Evolutionary conservation across 345 rosid genomes (phyloP), one percentile per base, ranked within the genome.

Genomic region (Eucalyptus erythrocorys): DNA sequence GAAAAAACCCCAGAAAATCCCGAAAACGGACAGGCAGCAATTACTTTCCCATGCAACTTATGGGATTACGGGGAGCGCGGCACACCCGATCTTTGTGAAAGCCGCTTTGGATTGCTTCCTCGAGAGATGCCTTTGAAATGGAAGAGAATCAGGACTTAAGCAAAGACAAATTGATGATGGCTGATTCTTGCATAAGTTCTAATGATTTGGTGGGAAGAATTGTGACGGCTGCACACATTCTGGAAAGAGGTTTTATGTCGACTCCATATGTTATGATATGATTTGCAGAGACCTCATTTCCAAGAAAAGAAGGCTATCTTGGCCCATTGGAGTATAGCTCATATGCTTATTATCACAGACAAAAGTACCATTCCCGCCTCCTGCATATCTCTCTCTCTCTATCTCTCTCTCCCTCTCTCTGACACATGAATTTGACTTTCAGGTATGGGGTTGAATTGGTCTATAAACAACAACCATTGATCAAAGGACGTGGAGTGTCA

Each of bases 201-300:
- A 94, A 95, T 88, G 93, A 89, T 93, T 94, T 98, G 91, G 90
- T 93, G n/a, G 99, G 99, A 88, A 96, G 94, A 91, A 93, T 98
- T 86, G 94, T 97, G 53, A 98, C 99, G 24, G 99, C 99, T 86
- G 99, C 98, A 90, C n/a, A n/a, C 99, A 98, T 94, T 98, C 99
- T 10, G 99, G 99, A 89, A 98, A 98, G 94, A 94, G 99, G 93
- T 98, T 98, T 91, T 97, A 95, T 88, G 99, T 97, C 47, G 99
- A 97, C 91, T 95, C 99, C 79, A 91, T 98, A 66, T 92, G 96
- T 71, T 94, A 93, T 89, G 98, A 97, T 19, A 97, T 96, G 99
- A 96, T n/a, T 95, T 91, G 98, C 98, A 15, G 98, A 97, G 93
- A 95, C 94, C 89, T 94, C 99, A 71, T 98, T 98, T 90, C 99